Percentiles rank a stretch among this genome's conserved stretches.
These are phyloP conservation scores for Hemisphaericaspora nanyangensis DNA, from an alignment of 805 yeast genomes.

Conservation along the genomic window DNA sequence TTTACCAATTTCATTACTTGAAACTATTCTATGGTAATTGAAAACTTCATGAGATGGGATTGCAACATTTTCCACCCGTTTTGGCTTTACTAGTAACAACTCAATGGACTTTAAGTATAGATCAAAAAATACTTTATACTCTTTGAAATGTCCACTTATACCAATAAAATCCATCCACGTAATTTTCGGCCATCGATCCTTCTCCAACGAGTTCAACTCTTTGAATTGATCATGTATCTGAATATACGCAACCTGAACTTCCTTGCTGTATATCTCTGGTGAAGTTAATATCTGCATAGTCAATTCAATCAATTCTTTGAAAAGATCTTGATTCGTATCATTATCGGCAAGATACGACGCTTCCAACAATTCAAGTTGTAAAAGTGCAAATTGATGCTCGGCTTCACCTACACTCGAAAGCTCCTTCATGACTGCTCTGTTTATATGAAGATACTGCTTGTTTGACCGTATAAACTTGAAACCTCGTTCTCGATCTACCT, in stretches of 20 bases:
- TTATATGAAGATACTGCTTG: conserved; percentile 21
- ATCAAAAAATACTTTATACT: conserved; percentile 22
- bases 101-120: conserved; percentile 34
- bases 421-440: conserved; percentile 28
- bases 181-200: conserved; percentile 33
- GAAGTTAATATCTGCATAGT: conserved; percentile 17
- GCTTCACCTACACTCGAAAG: conserved; percentile 17
- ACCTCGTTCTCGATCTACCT: conserved; percentile 24
- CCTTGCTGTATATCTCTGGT: conserved; percentile 12
- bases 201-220: conserved; percentile 25
- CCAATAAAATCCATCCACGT: conserved; percentile 36
- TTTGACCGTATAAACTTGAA: conserved; percentile 28
- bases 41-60: conserved; percentile 4
- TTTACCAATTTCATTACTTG: background rate
- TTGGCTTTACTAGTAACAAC: conserved; percentile 14
- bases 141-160: conserved; percentile 21
- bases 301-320: conserved; percentile 25
- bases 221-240: conserved; percentile 25
- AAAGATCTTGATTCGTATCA: conserved; percentile 5
- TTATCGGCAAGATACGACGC: conserved; percentile 19
- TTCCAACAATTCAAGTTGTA: conserved; percentile 35
- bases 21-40: conserved; percentile 3
- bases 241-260: conserved; percentile 18
- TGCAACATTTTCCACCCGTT: background rate
- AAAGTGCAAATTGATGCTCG: conserved; percentile 21